phyloP scores from a whole-genome alignment of 106 monocot species.

The Dioscorea zingiberensis region DNA sequence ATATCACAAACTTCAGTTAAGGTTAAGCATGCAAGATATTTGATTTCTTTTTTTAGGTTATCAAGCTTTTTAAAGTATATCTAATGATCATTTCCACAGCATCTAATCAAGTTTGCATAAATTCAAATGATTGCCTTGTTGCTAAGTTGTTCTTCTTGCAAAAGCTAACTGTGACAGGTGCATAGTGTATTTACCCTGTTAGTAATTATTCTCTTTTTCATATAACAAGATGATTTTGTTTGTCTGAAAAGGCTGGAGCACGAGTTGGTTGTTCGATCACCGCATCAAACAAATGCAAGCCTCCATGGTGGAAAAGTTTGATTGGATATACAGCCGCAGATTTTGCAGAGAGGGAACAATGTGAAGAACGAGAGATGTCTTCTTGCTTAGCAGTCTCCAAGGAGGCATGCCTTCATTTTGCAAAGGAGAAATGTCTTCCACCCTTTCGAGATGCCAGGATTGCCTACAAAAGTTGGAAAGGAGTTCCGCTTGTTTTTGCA shows the following conservation, averaged over 20 bases:
- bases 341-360: conserved; percentile 61
- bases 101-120: too few relatives aligned
- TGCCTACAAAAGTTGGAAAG: conserved; percentile 1
- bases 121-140: too few relatives aligned
- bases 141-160: too few relatives aligned
- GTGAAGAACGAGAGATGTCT: conserved; percentile 75
- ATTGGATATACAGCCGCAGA: conserved; percentile 36
- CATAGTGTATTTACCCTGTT: too few relatives aligned
- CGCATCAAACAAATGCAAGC: conserved; percentile 86
- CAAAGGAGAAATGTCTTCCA: conserved; percentile 60
- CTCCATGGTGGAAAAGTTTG: conserved; percentile 80
- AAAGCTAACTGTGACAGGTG: too few relatives aligned
- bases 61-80: too few relatives aligned
- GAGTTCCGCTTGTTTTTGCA: neutral
- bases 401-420: conserved; percentile 57
- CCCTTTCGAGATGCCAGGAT: conserved; percentile 83
- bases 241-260: conserved; percentile 52
- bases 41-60: too few relatives aligned
- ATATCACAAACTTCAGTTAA: too few relatives aligned
- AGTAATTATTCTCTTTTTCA: too few relatives aligned
- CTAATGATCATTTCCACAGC: too few relatives aligned
- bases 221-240: too few relatives aligned
- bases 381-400: conserved; percentile 57
- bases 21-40: too few relatives aligned
- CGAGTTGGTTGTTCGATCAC: conserved; percentile 71